Conservation (phyloP, 768 basidiomycete species). For the Boletus coccyginus region DNA sequence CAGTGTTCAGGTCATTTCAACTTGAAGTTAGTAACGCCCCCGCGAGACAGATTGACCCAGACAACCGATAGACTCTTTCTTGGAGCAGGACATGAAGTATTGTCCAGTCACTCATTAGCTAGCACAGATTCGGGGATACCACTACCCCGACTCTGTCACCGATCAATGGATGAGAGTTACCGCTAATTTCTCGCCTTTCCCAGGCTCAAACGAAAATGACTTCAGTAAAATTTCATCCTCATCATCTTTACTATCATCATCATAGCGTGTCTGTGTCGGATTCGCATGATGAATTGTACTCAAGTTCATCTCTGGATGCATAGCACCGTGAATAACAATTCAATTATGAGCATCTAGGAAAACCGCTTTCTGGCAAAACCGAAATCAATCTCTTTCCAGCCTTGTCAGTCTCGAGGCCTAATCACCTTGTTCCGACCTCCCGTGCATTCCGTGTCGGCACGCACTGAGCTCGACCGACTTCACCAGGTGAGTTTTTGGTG, state of each 20-base stretch:
- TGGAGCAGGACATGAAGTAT: not conserved
- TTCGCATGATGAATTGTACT: not conserved
- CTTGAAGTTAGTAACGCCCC: not conserved
- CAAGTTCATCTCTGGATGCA: not conserved
- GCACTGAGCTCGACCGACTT: not conserved
- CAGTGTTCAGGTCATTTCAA: not conserved
- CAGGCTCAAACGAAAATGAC: not conserved
- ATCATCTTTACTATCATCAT: not conserved
- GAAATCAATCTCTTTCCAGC: not conserved
- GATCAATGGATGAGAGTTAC: too few species aligned
- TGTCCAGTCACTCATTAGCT: not conserved
- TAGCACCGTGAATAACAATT: not conserved
- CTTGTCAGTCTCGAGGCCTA: not conserved
- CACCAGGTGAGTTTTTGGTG: slow-evolving; percentile 11
- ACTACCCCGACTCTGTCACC: too few species aligned
- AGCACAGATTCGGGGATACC: too few species aligned
- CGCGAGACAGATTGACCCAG: not conserved
- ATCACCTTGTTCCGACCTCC: not conserved
- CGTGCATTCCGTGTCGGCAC: not conserved
- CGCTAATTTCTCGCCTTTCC: too few species aligned
- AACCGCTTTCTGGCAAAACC: not conserved
- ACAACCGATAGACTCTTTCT: not conserved
- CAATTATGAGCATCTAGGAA: not conserved
- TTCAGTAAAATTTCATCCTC: too few species aligned
- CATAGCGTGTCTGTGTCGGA: not conserved